Evolutionary conservation across 495 filamentous ascomycete species (phyloP).

Genomic region (Bryoglossum gracile): DNA sequence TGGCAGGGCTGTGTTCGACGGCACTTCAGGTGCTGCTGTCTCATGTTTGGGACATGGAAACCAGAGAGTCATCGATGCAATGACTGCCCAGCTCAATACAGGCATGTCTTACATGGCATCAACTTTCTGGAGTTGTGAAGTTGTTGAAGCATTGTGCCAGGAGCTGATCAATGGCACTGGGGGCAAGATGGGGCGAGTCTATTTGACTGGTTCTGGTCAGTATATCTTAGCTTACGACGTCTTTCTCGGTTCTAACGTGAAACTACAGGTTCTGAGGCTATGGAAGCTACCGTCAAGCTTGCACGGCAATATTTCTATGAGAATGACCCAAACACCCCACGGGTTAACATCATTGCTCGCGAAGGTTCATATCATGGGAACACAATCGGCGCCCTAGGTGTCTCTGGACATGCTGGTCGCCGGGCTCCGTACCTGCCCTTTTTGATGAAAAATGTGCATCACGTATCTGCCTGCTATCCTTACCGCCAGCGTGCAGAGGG

Average conservation of each 20-base stretch:
- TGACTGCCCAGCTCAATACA: slow-evolving; percentile 29
- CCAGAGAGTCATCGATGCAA: slow-evolving; percentile 33
- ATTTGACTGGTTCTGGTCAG: slow-evolving; percentile 53
- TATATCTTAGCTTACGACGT: neutral
- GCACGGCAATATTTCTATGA: slow-evolving; percentile 57
- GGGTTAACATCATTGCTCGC: slow-evolving; percentile 57
- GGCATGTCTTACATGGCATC: slow-evolving; percentile 38
- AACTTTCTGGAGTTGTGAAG: slow-evolving; percentile 35
- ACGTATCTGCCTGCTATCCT: slow-evolving; percentile 62
- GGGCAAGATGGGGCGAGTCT: slow-evolving; percentile 37
- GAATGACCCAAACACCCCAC: slow-evolving; percentile 35
- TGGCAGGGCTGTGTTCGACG: slow-evolving; percentile 58
- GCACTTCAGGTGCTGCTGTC: slow-evolving; percentile 47
- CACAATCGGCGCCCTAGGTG: slow-evolving; percentile 58
- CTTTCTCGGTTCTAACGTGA: neutral
- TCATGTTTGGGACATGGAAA: slow-evolving; percentile 45
- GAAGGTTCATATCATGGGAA: slow-evolving; percentile 69
- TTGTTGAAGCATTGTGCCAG: slow-evolving; percentile 35
- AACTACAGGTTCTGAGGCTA: slow-evolving; percentile 52
- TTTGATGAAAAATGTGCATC: slow-evolving; percentile 50
- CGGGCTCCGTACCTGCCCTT: slow-evolving; percentile 61
- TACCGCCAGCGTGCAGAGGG: slow-evolving; percentile 47
- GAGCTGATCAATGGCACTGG: slow-evolving; percentile 38
- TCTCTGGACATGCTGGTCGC: slow-evolving; percentile 56
- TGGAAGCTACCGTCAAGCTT: slow-evolving; percentile 58